Percentiles rank a stretch among this genome's conserved stretches.
These are phyloP conservation scores for Pholiota conissans DNA, from an alignment of 768 basidiomycete genomes.

Conservation along the genomic window DNA sequence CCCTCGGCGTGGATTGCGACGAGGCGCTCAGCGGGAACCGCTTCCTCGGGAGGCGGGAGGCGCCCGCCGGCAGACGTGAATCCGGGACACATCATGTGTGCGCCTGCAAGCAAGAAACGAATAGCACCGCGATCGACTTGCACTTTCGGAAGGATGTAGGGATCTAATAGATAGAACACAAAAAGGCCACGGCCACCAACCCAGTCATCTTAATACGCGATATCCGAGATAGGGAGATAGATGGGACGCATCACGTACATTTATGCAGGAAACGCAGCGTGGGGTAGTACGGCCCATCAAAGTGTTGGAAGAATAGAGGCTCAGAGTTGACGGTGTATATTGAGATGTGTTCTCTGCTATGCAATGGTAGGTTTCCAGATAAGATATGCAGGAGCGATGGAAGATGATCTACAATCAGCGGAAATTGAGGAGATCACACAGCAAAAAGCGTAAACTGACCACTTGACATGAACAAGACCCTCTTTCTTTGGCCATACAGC, in stretches of 20 bases:
- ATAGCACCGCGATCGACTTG: conserved; percentile 96
- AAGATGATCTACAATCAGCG: conserved; percentile 9
- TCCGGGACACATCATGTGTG: conserved; percentile 97
- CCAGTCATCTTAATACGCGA: conserved; percentile 5
- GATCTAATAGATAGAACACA: conserved; percentile 57
- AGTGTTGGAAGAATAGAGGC: conserved; percentile 94
- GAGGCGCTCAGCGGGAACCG: conserved; percentile 66
- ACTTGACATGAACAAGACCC: conserved; percentile 88
- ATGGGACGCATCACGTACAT: conserved; percentile 53
- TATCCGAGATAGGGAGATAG: conserved; percentile 3
- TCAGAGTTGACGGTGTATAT: conserved; percentile 87
- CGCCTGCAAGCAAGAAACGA: conserved; percentile 91
- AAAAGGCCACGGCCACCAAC: not conserved
- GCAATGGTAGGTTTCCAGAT: conserved; percentile 12
- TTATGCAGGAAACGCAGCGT: conserved; percentile 89
- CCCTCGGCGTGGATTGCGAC: conserved; percentile 97
- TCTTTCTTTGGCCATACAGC: conserved; percentile 99
- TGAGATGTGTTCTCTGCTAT: conserved; percentile 93
- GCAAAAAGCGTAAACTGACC: conserved; percentile 51
- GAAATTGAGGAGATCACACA: not conserved
- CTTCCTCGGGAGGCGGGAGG: conserved; percentile 72
- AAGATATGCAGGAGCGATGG: not conserved
- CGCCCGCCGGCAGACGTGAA: conserved; percentile 90
- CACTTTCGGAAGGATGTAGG: conserved; percentile 84
- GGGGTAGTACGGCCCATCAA: conserved; percentile 90